Base-by-base conservation (phyloP, 1,284 basidiomycete species). In the Sporisorium exsertum region DNA sequence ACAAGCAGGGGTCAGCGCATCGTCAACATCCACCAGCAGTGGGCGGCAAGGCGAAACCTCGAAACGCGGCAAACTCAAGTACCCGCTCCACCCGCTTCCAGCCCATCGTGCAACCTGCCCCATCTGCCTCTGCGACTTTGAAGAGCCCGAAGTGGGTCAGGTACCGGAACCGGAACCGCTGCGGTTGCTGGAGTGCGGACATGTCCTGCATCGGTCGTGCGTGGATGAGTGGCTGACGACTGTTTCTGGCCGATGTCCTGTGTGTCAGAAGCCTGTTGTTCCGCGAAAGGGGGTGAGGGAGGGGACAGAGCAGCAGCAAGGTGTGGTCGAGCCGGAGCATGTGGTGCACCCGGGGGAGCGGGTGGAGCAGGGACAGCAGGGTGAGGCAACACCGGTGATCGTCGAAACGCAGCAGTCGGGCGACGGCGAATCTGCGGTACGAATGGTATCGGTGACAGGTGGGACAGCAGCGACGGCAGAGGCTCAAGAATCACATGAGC, bases 71-170 rank as follows among this genome's bases (percentile, higher is more conserved):
- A 45, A 57, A 15, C 60, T 75, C 64, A 71, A 72, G 18, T 78
- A 81, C 63, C 79, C 80, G 9, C 72, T 81, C 27, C 69, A 80
- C 27, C 63, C 77, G 2, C 63, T 82, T 6, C 78, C 80, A 0
- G 73, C 78, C 2, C 80, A 82, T 37, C 72, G 81, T 15, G 77
- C 81, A 0, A 81, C 78, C 5, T 82, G 81, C 50, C 76, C 81
- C 5, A 82, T 82, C 73, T 82, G 81, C 42, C 71, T 82, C n/a
- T 72, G 69, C 56, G 81, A 82, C 51, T 82, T 77, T 42, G 77
- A 77, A 40, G 64, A 74, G 50, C 69, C 78, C 4, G 16, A 52
- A 50, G 46, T 22, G 5, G 60, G 54, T 9, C 51, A 49, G n/a
- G 54, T 65, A 26, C 52, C 50, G 15, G 78, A 82, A 54, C 61